Percentiles rank a stretch among this genome's conserved stretches.
Conservation (phyloP, 2,329 filamentous ascomycete species). For the Aspergillus sp. region DNA sequence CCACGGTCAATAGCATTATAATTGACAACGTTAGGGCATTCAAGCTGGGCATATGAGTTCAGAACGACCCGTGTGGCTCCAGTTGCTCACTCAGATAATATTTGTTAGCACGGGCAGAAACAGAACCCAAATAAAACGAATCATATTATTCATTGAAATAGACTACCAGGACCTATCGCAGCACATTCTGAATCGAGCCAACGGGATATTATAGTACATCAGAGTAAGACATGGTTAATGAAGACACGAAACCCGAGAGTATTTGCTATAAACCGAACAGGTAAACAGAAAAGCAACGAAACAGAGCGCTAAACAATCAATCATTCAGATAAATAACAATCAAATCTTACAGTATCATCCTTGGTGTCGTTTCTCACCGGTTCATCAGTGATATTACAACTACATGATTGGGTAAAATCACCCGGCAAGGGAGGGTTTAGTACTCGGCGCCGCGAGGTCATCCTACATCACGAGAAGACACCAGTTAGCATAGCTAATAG, state of each 20-base stretch:
- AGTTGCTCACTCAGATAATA: no score
- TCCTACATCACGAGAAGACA: constrained; percentile 6
- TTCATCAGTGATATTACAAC: not conserved
- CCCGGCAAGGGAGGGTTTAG: not conserved
- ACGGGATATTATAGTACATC: constrained; percentile 1
- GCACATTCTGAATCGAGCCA: not conserved
- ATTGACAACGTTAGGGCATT: no score
- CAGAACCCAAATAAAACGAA: not conserved
- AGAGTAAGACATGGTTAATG: not conserved
- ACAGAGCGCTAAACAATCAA: not conserved
- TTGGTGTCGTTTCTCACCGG: not conserved
- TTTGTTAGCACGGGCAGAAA: not conserved
- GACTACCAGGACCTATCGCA: not conserved
- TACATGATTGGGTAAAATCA: not conserved
- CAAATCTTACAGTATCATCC: not conserved
- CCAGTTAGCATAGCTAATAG: not conserved
- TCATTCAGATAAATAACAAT: not conserved
- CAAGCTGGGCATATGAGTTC: no score
- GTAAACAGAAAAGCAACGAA: not conserved
- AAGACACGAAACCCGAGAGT: not conserved
- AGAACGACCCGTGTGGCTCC: no score
- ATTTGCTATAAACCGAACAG: not conserved
- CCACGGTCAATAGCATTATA: no score
- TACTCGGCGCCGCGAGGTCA: constrained; percentile 5
- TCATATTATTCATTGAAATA: not conserved